A percentile compares a stretch with the other conserved stretches of the same genome.
Evolutionary conservation across 345 rosid species (phyloP).

Genomic region (Lepidium didymum): DNA sequence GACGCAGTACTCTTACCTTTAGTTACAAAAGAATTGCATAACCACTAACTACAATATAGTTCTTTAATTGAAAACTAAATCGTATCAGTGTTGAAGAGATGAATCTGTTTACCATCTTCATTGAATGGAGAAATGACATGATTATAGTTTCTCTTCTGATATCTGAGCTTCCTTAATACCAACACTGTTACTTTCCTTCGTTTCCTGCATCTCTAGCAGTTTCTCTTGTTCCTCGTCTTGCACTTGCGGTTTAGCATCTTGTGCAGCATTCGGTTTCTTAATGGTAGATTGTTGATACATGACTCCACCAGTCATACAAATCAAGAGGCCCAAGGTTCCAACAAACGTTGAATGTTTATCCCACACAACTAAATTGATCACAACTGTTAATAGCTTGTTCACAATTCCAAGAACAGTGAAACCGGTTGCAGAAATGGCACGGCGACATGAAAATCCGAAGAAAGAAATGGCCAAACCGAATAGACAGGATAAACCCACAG

Average conservation of each 20-base stretch:
- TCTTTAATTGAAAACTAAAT: background rate
- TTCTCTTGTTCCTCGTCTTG: constrained; percentile 64
- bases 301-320: constrained; percentile 87
- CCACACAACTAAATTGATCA: constrained; percentile 81
- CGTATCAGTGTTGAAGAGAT: background rate
- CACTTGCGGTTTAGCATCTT: constrained; percentile 35
- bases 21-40: constrained; percentile 27
- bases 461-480: constrained; percentile 92
- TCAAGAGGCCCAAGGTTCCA: constrained; percentile 80
- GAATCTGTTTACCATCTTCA: background rate
- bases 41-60: constrained; percentile 14
- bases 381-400: constrained; percentile 84
- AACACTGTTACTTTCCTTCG: constrained; percentile 17
- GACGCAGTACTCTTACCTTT: constrained; percentile 1
- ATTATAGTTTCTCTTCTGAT: constrained; percentile 24
- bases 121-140: background rate
- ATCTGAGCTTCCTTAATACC: constrained; percentile 28
- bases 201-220: constrained; percentile 67
- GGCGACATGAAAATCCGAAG: constrained; percentile 93
- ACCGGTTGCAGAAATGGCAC: constrained; percentile 94
- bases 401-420: constrained; percentile 98
- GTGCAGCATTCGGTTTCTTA: constrained; percentile 52
- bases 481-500: constrained; percentile 77
- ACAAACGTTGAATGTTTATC: constrained; percentile 82
- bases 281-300: constrained; percentile 84